phyloP scores from a whole-genome alignment of 352 stramenopile species.

The Aphanomyces invadans region DNA sequence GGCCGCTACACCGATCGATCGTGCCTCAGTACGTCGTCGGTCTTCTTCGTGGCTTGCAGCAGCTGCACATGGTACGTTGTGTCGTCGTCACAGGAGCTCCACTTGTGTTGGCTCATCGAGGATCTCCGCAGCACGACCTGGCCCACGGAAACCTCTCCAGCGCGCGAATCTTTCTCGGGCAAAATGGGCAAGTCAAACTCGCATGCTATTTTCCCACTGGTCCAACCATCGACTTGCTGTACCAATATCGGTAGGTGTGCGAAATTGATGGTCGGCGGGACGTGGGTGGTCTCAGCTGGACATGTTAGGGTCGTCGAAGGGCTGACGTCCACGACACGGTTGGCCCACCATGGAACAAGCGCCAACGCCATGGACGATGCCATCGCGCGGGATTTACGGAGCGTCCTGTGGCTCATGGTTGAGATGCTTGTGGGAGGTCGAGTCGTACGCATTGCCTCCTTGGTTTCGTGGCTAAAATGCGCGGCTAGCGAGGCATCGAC shows the following conservation, averaged over 20 bases:
- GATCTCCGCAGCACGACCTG: neutral
- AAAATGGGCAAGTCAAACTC: neutral
- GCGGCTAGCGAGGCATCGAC: neutral
- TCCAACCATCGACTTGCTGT: neutral
- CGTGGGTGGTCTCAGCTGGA: too few relatives aligned
- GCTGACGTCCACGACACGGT: neutral
- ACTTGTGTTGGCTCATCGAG: neutral
- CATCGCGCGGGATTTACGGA: neutral
- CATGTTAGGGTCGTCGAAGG: neutral
- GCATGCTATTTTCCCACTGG: neutral
- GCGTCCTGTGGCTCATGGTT: constrained; percentile 10
- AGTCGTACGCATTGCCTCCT: neutral
- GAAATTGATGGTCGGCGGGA: too few relatives aligned
- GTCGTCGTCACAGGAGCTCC: neutral
- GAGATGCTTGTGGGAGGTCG: constrained; percentile 11
- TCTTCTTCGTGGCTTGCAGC: neutral
- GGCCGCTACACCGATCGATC: neutral
- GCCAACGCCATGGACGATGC: neutral
- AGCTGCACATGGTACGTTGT: neutral
- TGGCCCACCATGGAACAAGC: neutral
- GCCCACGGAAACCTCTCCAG: constrained; percentile 3
- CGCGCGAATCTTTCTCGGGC: neutral
- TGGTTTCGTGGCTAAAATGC: neutral
- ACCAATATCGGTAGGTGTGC: constrained; percentile 3
- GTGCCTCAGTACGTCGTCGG: neutral